Evolutionary conservation across 306 rosid species (phyloP), one percentile per base, ranked within the genome.

Genomic region (Coriaria nepalensis): DNA sequence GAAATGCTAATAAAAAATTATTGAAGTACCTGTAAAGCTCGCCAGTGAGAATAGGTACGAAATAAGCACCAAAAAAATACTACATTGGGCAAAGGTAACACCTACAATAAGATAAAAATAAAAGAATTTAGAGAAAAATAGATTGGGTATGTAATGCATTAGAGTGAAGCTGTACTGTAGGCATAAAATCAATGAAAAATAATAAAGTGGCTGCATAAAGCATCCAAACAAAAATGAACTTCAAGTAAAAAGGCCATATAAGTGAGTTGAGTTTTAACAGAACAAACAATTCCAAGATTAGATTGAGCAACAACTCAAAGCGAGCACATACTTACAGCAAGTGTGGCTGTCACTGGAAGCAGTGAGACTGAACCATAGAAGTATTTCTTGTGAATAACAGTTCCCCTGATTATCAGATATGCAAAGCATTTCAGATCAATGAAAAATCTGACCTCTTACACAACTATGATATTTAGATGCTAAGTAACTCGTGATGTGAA

Each of bases 31-130:
- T 85, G 75, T 35, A 77, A 68, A 48, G 96, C 98, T 55, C 94
- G 82, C 96, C 98, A 85, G 53, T 90, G 87, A 61, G 98, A 90
- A 56, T 81, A 85, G 32, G 87, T 52, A 44, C 98, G 95, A 49
- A 67, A 82, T 69, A 75, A 69, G 68, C 76, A 46, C 95, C 98
- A 82, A 62, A 90, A 90, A 76, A 85, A 90, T 2, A 90, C 75
- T 33, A 90, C 69, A 50, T 90, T 90, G 39, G 98, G 98, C 79
- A 85, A 56, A 36, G 98, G 98, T 61, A 90, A 73, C 45, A 90
- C 66, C 98, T 90, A 69, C 56, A 68, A 56, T 14, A 55, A 37
- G 35, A 37, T n/a, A 39, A 52, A 33, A 61, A 60, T n/a, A n/a
- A n/a, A 76, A 20, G 73, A 49, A 14, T 60, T 29, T 44, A 52